A percentile compares a stretch with the other conserved stretches of the same genome.
Evolutionary conservation across 306 rosid genomes (phyloP).

Genomic region (Quercus mongolica): DNA sequence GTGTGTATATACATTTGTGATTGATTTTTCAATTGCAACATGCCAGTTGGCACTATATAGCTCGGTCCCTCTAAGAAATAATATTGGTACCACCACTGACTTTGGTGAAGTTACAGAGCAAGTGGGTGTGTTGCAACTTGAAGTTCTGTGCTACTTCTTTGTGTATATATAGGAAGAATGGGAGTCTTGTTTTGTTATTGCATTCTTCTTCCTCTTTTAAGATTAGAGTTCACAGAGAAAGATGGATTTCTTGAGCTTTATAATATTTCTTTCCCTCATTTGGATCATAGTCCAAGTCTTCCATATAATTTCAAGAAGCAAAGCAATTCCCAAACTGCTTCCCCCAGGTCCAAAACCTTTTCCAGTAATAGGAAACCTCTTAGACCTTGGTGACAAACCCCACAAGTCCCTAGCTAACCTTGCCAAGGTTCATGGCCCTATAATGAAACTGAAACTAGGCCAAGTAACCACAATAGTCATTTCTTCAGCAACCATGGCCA

Average conservation of each 20-base stretch:
- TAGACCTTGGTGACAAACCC: conserved; percentile 44
- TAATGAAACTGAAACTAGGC: conserved; percentile 46
- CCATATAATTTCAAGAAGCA: neutral
- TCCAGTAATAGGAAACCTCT: conserved; percentile 50
- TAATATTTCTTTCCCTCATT: conserved; percentile 2
- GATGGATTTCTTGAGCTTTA: conserved; percentile 6
- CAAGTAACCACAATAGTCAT: conserved; percentile 40
- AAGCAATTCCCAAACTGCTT: conserved; percentile 1
- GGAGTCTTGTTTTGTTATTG: too few species aligned
- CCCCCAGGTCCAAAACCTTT: conserved; percentile 55
- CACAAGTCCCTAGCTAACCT: conserved; percentile 40
- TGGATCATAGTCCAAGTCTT: conserved; percentile 10
- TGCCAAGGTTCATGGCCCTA: conserved; percentile 42
- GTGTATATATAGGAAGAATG: too few species aligned
- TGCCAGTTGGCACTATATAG: too few species aligned
- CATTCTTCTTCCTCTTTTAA: too few species aligned
- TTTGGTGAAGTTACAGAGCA: too few species aligned
- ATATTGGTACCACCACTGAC: too few species aligned
- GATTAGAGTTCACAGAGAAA: neutral
- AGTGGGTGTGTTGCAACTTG: neutral
- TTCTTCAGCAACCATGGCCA: conserved; percentile 39
- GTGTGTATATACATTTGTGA: too few species aligned
- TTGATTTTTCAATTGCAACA: too few species aligned
- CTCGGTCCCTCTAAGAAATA: too few species aligned
- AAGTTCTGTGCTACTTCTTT: too few species aligned